Percentiles rank a stretch among this genome's conserved stretches.
Evolutionary conservation across 306 rosid species (phyloP).

Genomic region (Purshia tridentata): DNA sequence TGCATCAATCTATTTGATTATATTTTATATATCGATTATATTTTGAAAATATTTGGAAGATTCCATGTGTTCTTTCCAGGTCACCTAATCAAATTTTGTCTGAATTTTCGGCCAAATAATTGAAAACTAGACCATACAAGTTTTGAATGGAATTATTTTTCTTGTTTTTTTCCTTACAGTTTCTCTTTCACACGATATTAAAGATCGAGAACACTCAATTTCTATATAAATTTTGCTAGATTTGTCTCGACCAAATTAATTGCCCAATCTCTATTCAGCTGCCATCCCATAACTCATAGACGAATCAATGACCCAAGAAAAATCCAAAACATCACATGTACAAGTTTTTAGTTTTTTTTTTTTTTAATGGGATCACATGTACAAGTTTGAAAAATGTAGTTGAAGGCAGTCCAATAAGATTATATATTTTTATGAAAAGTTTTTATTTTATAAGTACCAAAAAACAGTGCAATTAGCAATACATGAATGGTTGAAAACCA

Average conservation of each 20-base stretch:
- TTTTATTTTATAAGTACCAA: too few relatives aligned
- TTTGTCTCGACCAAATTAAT: not conserved
- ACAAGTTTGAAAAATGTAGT: too few relatives aligned
- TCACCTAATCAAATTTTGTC: not conserved
- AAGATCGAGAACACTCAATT: not conserved
- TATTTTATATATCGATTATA: too few relatives aligned
- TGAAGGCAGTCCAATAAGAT: too few relatives aligned
- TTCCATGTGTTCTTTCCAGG: not conserved
- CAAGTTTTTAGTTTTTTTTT: not conserved
- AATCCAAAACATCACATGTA: not conserved
- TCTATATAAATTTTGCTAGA: not conserved
- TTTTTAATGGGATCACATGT: too few relatives aligned
- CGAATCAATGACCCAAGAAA: not conserved
- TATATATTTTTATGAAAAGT: too few relatives aligned
- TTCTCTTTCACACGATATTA: too few relatives aligned
- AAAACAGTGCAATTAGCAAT: too few relatives aligned
- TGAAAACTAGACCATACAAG: not conserved
- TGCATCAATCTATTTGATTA: not conserved
- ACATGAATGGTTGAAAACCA: too few relatives aligned
- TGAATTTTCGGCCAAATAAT: not conserved
- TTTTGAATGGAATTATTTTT: not conserved
- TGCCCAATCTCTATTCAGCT: not conserved
- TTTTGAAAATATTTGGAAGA: not conserved
- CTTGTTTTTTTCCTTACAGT: too few relatives aligned
- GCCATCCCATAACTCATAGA: not conserved